Evolutionary conservation across 1,139 yeast genomes (phyloP).

Genomic region (Suhomyces kunorum): DNA sequence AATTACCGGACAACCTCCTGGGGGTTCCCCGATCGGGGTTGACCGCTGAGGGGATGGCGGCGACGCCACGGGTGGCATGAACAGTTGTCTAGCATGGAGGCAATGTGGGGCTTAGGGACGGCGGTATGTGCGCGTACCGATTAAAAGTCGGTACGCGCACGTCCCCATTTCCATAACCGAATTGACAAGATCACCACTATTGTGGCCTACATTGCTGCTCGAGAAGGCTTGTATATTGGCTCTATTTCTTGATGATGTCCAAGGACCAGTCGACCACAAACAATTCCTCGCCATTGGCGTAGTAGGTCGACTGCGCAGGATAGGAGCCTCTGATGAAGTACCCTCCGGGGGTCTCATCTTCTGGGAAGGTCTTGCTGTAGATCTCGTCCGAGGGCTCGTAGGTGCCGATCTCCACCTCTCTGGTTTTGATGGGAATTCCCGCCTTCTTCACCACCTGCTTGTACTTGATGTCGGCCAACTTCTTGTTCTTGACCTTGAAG

Average conservation of each 20-base stretch:
- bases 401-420: constrained; percentile 35
- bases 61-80: no score
- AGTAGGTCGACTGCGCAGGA: constrained; percentile 38
- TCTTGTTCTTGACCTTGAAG: constrained; percentile 35
- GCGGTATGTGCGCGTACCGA: no score
- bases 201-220: background rate
- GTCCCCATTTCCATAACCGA: background rate
- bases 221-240: background rate
- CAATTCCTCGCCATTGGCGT: constrained; percentile 33
- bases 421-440: constrained; percentile 38
- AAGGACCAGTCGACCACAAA: constrained; percentile 37
- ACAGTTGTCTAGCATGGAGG: no score
- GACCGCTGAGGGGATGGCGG: no score
- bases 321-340: constrained; percentile 41
- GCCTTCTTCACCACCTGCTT: constrained; percentile 42
- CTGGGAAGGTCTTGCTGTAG: constrained; percentile 33
- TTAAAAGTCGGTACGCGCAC: background rate
- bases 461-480: constrained; percentile 37
- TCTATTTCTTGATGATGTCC: constrained; percentile 33
- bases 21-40: no score
- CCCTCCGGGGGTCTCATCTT: constrained; percentile 46
- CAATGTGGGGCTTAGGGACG: no score
- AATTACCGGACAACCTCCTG: no score
- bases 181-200: background rate
- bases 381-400: constrained; percentile 35